These are phyloP conservation scores for Metarhizium sp. DNA, from an alignment of 2,329 filamentous ascomycete species.

Conservation along the genomic window DNA sequence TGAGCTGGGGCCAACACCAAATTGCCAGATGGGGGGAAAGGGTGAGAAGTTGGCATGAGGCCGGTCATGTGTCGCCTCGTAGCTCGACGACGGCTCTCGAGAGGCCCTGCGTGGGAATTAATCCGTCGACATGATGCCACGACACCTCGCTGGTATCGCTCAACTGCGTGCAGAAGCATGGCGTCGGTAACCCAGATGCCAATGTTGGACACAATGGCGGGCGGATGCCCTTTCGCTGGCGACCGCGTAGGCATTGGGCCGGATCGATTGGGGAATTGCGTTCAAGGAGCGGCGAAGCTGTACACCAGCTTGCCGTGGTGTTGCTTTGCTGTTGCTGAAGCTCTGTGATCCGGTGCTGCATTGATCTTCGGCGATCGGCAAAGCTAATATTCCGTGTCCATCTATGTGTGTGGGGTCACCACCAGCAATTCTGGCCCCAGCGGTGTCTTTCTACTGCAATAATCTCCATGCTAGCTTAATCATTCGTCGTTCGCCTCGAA, in stretches of 20 bases:
- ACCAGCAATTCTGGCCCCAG: neutral
- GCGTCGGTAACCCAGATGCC: constrained; percentile 23
- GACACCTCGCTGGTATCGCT: constrained; percentile 18
- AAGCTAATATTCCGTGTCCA: neutral
- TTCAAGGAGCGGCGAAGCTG: neutral
- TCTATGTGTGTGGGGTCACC: too few relatives aligned
- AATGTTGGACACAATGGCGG: constrained; percentile 9
- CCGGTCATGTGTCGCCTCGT: constrained; percentile 46
- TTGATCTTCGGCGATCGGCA: neutral
- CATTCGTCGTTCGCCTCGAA: too few relatives aligned
- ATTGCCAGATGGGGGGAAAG: constrained; percentile 35
- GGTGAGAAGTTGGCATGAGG: constrained; percentile 29
- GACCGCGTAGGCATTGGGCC: constrained; percentile 22
- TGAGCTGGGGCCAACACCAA: constrained; percentile 33
- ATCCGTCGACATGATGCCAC: constrained; percentile 17
- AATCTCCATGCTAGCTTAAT: too few relatives aligned
- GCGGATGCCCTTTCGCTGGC: constrained; percentile 13
- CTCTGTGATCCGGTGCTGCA: too few relatives aligned
- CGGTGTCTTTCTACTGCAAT: too few relatives aligned
- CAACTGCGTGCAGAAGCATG: constrained; percentile 22
- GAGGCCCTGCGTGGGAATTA: constrained; percentile 40
- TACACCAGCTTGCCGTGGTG: neutral
- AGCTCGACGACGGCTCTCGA: constrained; percentile 44
- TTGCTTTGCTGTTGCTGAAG: neutral
- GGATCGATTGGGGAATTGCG: neutral